Base-by-base conservation (phyloP, 805 yeast species). In the Candida caryicola region DNA sequence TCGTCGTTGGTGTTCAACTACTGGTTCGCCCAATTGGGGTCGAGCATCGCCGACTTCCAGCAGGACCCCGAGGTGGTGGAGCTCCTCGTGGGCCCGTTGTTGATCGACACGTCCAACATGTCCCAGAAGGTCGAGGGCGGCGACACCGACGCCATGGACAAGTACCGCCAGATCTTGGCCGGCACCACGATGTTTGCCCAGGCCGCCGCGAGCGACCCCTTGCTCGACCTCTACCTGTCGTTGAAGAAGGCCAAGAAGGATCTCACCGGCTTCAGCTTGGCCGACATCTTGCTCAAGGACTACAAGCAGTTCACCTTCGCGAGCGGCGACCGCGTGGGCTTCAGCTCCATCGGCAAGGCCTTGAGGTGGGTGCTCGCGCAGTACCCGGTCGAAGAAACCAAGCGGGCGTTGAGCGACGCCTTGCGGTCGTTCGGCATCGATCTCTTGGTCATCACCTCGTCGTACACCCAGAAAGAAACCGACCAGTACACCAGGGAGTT, bases 101-200 rank as follows among this genome's bases (percentile, higher is more conserved):
- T 88, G 27, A 68, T 84, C 9, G 98, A 91, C 51, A 90, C 98
- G 0, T 62, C 79, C 4, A 81, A 82, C 48, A 63, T 88, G 67
- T 64, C 71, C 7, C 69, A 70, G 33, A 82, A 81, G 56, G 85
- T 84, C 3, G 87, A 82, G 45, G 52, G 55, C 0, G 68, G 66
- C 3, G 98, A 91, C 57, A 36, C 52, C 4, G 54, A 59, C 12
- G 81, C 79, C 0, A 57, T 70, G 23, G 47, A 62, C 1, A 26
- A 43, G 0, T 77, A 84, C 40, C 46, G 56, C 21, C 38, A 48
- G 9, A 39, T 59, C 5, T 13, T 19, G 4, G 6, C 19, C 19
- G 9, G 10, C 25, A 21, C 25, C 10, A 10, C 9, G 10, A 21
- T 21, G 10, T 21, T 21, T 21, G 25, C 25, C 10, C 7, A 7